Evolutionary conservation across 2,329 filamentous ascomycete species (phyloP).

Genomic region (Penicillium brevicompactum): DNA sequence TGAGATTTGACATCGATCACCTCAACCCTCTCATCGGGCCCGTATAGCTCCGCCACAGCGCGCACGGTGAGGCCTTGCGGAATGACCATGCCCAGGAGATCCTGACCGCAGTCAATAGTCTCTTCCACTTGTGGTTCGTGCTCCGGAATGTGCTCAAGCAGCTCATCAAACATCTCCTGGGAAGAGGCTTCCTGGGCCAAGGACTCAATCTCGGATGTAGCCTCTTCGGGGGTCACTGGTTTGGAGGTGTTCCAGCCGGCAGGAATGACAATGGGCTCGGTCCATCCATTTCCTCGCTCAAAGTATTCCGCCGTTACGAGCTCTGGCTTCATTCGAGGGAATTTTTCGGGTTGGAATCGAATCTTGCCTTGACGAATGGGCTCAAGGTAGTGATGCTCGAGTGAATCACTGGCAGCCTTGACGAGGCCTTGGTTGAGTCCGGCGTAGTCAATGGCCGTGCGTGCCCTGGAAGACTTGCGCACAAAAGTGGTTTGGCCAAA

Average conservation of each 20-base stretch:
- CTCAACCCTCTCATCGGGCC: slow-evolving; percentile 62
- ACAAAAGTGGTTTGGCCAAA: slow-evolving; percentile 68
- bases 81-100: slow-evolving; percentile 69
- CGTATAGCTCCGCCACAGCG: slow-evolving; percentile 65
- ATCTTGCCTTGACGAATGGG: slow-evolving; percentile 67
- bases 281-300: slow-evolving; percentile 64
- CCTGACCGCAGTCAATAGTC: slow-evolving; percentile 63
- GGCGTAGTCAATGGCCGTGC: slow-evolving; percentile 69
- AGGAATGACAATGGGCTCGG: slow-evolving; percentile 67
- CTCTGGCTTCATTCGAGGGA: slow-evolving; percentile 65
- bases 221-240: slow-evolving; percentile 30
- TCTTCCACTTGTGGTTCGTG: slow-evolving; percentile 37
- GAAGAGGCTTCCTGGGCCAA: slow-evolving; percentile 38
- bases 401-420: slow-evolving; percentile 64
- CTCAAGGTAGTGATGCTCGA: slow-evolving; percentile 69
- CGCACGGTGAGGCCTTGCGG: slow-evolving; percentile 65
- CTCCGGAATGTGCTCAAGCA: slow-evolving; percentile 35
- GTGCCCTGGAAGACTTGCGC: slow-evolving; percentile 66
- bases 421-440: slow-evolving; percentile 67
- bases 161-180: slow-evolving; percentile 44
- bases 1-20: slow-evolving; percentile 72
- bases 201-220: slow-evolving; percentile 27
- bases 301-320: slow-evolving; percentile 65
- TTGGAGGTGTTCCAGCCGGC: slow-evolving; percentile 61
- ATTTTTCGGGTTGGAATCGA: slow-evolving; percentile 61